Percentiles rank a stretch among this genome's conserved stretches.
Evolutionary conservation across 306 rosid genomes (phyloP).

Genomic region (Lathyrus tuberosus): DNA sequence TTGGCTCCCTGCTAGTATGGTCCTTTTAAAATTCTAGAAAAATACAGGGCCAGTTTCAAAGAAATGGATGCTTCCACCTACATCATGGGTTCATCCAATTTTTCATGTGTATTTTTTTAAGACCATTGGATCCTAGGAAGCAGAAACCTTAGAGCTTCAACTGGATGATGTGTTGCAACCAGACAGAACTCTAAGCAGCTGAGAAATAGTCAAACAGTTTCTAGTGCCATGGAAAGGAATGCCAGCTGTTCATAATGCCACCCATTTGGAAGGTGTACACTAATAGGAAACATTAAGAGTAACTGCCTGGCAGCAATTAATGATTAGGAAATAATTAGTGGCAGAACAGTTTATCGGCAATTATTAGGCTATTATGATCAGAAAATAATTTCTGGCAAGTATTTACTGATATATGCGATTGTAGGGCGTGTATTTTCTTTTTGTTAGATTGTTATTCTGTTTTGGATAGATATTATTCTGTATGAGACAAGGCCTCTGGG

Average conservation of each 20-base stretch:
- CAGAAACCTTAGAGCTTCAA: neutral
- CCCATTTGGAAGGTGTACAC: neutral
- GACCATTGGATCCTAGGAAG: neutral
- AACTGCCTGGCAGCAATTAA: neutral
- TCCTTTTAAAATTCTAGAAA: too few relatives aligned
- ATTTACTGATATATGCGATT: neutral
- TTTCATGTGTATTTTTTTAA: neutral
- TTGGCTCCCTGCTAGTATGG: neutral
- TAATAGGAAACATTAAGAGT: neutral
- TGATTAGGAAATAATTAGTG: neutral
- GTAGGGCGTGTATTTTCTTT: neutral
- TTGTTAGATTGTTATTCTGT: neutral
- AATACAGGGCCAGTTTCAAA: neutral
- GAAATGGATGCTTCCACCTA: neutral
- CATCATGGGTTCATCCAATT: neutral
- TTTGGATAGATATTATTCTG: neutral
- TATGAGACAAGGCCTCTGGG: slow-evolving; percentile 1
- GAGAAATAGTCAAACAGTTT: too few relatives aligned
- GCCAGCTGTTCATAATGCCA: neutral
- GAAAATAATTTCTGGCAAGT: neutral
- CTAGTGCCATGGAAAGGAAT: too few relatives aligned
- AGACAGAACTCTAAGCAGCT: too few relatives aligned
- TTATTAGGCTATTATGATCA: neutral
- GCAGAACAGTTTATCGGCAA: neutral
- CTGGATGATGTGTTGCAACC: too few relatives aligned